These are phyloP conservation scores for Pisolithus tinctorius DNA, from an alignment of 768 basidiomycete genomes.

Conservation along the genomic window DNA sequence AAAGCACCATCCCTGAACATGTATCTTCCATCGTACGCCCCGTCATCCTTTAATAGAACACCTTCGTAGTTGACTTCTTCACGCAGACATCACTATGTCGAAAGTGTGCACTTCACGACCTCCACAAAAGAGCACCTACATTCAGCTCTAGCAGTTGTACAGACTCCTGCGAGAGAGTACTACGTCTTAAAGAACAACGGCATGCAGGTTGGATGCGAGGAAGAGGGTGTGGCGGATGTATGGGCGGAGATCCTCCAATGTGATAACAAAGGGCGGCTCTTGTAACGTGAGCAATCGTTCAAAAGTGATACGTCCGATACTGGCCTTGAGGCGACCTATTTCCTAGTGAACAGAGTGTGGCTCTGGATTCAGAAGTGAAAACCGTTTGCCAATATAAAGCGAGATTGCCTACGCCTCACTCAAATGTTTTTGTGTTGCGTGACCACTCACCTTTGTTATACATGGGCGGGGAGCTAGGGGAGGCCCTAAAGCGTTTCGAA, in stretches of 20 bases:
- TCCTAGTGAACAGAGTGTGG: neutral
- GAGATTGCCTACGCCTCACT: too few relatives aligned
- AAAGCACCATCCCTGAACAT: conserved; percentile 38
- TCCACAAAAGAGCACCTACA: conserved; percentile 42
- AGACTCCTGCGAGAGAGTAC: conserved; percentile 64
- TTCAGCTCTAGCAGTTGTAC: conserved; percentile 58
- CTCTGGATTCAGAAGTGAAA: neutral
- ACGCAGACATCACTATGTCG: conserved; percentile 65
- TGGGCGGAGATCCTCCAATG: conserved; percentile 61
- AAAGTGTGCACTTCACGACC: conserved; percentile 63
- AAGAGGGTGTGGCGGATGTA: conserved; percentile 56
- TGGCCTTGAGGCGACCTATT: neutral
- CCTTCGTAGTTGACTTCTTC: neutral
- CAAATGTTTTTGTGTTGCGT: too few relatives aligned
- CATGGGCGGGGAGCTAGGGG: too few relatives aligned
- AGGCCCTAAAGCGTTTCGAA: too few relatives aligned
- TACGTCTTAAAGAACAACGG: conserved; percentile 69
- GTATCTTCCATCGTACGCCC: conserved; percentile 59
- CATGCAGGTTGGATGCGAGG: conserved; percentile 70
- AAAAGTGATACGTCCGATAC: neutral
- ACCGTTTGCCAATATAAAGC: too few relatives aligned
- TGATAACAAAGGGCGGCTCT: conserved; percentile 14
- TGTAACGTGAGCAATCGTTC: neutral
- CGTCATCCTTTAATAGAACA: neutral
- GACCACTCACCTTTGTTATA: too few relatives aligned